A percentile compares a stretch with the other conserved stretches of the same genome.
Conservation (phyloP, 148 eudicot genomes). For the Euryodendron excelsum region DNA sequence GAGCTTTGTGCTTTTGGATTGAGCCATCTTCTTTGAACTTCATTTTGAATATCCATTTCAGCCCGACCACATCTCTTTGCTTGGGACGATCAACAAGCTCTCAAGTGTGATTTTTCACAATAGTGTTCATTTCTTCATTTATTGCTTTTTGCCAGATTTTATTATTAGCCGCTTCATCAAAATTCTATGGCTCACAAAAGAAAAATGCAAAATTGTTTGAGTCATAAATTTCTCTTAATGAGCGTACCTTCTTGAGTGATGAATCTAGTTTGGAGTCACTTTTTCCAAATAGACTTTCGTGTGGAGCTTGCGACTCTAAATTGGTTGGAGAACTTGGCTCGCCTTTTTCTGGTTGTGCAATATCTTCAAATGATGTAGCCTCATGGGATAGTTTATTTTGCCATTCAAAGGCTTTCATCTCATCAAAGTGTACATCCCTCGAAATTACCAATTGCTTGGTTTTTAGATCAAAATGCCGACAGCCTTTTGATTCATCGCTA, state of each 20-base stretch:
- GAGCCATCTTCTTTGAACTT: not conserved
- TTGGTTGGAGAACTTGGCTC: not conserved
- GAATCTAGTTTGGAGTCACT: not conserved
- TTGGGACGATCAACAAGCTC: not conserved
- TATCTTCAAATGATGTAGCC: no score
- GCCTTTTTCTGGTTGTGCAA: not conserved
- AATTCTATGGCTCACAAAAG: conserved; percentile 8
- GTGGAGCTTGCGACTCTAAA: not conserved
- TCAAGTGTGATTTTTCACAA: not conserved
- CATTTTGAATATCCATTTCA: not conserved
- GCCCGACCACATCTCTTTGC: not conserved
- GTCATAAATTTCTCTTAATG: conserved; percentile 6
- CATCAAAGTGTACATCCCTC: not conserved
- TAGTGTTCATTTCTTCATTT: not conserved
- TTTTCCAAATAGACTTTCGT: not conserved
- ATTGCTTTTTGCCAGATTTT: conserved; percentile 5
- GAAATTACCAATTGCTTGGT: not conserved
- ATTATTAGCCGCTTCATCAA: not conserved
- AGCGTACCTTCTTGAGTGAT: not conserved
- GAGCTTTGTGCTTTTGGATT: not conserved
- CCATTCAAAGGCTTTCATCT: not conserved
- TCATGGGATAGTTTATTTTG: not conserved
- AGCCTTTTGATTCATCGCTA: not conserved
- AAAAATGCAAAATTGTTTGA: conserved; percentile 6
- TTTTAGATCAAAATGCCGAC: not conserved